Evolutionary conservation across 2,329 filamentous ascomycete species (phyloP).

Genomic region (Stemphylium lycopersici): DNA sequence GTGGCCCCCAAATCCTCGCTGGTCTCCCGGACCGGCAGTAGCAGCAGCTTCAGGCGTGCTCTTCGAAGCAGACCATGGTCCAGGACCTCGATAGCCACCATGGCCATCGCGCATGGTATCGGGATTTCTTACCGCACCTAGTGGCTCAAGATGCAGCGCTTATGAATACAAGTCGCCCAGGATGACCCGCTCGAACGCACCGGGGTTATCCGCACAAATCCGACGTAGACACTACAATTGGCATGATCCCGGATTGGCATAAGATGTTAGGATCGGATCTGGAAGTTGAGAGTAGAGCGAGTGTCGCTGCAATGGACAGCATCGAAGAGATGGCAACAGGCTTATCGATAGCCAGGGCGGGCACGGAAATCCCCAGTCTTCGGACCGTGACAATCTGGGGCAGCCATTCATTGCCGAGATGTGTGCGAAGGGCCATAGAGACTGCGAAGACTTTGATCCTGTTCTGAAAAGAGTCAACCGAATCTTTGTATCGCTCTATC

Average conservation of each 20-base stretch:
- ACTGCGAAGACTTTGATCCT: not conserved
- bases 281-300: not conserved
- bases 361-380: slow-evolving; percentile 5
- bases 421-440: not conserved
- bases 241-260: not conserved
- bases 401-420: not conserved
- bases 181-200: not conserved
- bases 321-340: slow-evolving; percentile 11
- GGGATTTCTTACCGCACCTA: not conserved
- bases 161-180: not conserved
- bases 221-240: not conserved
- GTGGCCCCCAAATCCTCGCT: not conserved
- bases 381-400: slow-evolving; percentile 6
- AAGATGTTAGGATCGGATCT: not conserved
- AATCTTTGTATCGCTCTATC: not conserved
- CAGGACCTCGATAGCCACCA: not conserved
- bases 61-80: not conserved
- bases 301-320: not conserved
- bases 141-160: not conserved
- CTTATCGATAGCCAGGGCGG: slow-evolving; percentile 20
- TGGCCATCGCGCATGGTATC: not conserved
- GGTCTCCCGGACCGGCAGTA: not conserved
- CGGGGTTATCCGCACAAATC: not conserved
- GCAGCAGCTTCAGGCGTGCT: slow-evolving; percentile 4
- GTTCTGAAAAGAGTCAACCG: not conserved